Percentiles rank a stretch among this genome's conserved stretches.
These are phyloP conservation scores for Phytophthora hybrid DNA, from an alignment of 352 stramenopile species.

Conservation along the genomic window DNA sequence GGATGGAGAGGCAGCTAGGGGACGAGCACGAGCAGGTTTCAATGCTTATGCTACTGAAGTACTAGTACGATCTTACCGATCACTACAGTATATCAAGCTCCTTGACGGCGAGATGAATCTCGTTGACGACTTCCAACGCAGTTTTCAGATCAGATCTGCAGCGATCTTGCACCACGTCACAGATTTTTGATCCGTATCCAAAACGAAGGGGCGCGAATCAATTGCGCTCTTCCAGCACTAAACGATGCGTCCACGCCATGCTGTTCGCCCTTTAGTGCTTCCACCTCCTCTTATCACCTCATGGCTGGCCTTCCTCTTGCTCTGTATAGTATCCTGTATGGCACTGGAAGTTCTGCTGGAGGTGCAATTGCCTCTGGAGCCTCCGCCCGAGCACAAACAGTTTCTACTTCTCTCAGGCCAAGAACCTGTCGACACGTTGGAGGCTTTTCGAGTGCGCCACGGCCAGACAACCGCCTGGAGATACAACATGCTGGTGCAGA, in stretches of 20 bases:
- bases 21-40: not conserved
- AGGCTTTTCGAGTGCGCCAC: constrained; percentile 54
- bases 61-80: not conserved
- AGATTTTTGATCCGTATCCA: constrained; percentile 26
- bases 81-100: not conserved
- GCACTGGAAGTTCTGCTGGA: constrained; percentile 36
- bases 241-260: constrained; percentile 11
- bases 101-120: not conserved
- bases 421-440: constrained; percentile 65
- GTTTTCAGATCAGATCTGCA: too few species aligned
- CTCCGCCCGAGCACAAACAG: constrained; percentile 28
- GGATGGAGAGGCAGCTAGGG: not conserved
- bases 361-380: constrained; percentile 36
- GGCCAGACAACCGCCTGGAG: constrained; percentile 47
- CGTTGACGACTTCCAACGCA: not conserved
- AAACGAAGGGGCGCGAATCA: constrained; percentile 20
- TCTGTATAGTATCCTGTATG: constrained; percentile 30
- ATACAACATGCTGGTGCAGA: constrained; percentile 46
- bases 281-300: not conserved
- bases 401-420: constrained; percentile 49
- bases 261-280: constrained; percentile 3
- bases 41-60: not conserved
- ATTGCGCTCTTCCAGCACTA: constrained; percentile 14
- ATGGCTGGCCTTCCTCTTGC: constrained; percentile 26
- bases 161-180: constrained; percentile 15